Percentiles rank a stretch among this genome's conserved stretches.
Evolutionary conservation across 2,329 filamentous ascomycete genomes (phyloP).

Genomic region (Thyridium curvatum): DNA sequence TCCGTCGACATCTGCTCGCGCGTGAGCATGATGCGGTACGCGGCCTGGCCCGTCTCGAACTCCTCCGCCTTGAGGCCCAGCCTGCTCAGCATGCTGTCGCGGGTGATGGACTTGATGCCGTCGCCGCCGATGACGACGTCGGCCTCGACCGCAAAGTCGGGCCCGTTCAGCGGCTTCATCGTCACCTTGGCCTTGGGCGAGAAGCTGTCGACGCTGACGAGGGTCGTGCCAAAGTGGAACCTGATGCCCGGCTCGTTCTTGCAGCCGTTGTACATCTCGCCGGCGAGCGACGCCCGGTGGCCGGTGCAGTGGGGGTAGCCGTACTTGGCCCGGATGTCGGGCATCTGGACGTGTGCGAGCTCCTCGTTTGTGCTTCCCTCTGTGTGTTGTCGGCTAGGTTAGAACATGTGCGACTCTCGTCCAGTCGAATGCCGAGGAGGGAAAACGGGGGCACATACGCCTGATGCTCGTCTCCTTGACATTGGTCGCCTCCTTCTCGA

Average conservation of each 20-base stretch:
- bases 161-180: conserved; percentile 45
- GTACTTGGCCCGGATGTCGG: conserved; percentile 61
- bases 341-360: conserved; percentile 63
- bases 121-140: conserved; percentile 49
- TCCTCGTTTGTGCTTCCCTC: conserved; percentile 64
- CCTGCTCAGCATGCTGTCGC: conserved; percentile 46
- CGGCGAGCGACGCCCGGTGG: conserved; percentile 67
- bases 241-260: conserved; percentile 52
- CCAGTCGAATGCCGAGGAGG: neutral
- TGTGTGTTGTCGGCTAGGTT: conserved; percentile 12
- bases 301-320: conserved; percentile 75
- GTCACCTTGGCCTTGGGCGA: conserved; percentile 53
- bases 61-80: conserved; percentile 47
- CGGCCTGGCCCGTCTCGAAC: conserved; percentile 67
- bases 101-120: conserved; percentile 47
- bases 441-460: conserved; percentile 32
- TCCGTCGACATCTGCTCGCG: conserved; percentile 61
- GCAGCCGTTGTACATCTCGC: conserved; percentile 65
- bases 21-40: conserved; percentile 72
- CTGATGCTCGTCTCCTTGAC: conserved; percentile 68
- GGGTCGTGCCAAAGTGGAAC: conserved; percentile 60
- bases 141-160: conserved; percentile 40
- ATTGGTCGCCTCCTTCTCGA: conserved; percentile 65
- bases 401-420: conserved; percentile 1
- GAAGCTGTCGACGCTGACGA: conserved; percentile 52